phyloP scores from a whole-genome alignment of 129 eudicot genomes.

The Saussurea involucrata region DNA sequence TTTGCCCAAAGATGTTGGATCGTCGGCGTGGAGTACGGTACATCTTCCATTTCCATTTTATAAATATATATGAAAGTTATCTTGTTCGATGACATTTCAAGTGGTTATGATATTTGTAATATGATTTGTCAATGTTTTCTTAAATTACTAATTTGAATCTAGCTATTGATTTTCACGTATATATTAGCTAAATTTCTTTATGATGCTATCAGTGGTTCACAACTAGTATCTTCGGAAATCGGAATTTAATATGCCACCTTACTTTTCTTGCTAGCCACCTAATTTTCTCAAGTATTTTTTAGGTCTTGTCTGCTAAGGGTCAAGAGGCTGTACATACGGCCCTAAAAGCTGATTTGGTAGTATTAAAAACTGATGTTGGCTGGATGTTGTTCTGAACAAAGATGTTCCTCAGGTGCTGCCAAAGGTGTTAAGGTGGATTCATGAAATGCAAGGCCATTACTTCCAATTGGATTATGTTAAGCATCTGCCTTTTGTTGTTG shows the following conservation, averaged over 20 bases:
- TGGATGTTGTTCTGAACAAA: slow-evolving; percentile 67
- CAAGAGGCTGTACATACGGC: slow-evolving; percentile 71
- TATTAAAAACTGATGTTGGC: slow-evolving; percentile 83
- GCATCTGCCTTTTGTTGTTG: slow-evolving; percentile 83
- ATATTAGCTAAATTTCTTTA: neutral
- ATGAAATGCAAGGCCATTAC: slow-evolving; percentile 96
- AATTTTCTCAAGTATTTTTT: slow-evolving; percentile 19
- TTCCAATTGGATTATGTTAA: slow-evolving; percentile 70
- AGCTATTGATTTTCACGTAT: neutral
- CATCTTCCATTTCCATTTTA: neutral
- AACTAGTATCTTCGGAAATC: neutral
- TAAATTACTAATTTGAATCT: neutral
- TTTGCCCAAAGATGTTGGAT: slow-evolving; percentile 73
- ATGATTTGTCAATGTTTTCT: neutral
- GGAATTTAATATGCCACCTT: neutral
- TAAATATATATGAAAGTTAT: neutral
- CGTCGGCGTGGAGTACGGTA: slow-evolving; percentile 95
- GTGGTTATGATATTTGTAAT: neutral
- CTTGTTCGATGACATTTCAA: neutral
- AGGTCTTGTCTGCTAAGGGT: slow-evolving; percentile 71
- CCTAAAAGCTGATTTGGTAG: slow-evolving; percentile 69
- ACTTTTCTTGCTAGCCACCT: neutral
- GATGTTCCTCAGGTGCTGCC: slow-evolving; percentile 70
- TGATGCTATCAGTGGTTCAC: neutral
- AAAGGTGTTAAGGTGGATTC: slow-evolving; percentile 97